Percentiles rank a stretch among this genome's conserved stretches.
Conservation (phyloP, 177 flowering plant genomes). For the Tripterygium wilfordii region DNA sequence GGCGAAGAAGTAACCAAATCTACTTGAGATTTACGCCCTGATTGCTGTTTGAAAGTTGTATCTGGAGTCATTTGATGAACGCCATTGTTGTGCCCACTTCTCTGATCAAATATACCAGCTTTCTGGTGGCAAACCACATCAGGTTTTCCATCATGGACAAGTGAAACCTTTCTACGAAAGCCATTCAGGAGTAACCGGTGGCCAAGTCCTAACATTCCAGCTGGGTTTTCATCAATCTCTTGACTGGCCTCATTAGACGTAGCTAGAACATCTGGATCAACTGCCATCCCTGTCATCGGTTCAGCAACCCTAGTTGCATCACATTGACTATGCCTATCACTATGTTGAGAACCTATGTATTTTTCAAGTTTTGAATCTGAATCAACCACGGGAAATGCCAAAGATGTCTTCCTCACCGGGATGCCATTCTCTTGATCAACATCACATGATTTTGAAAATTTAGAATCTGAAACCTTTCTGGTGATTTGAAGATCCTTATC, state of each 20-base stretch:
- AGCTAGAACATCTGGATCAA: slow-evolving; percentile 13
- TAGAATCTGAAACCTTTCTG: slow-evolving; percentile 4
- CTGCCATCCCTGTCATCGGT: slow-evolving; percentile 13
- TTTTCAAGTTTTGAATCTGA: slow-evolving; percentile 17
- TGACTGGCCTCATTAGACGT: slow-evolving; percentile 14
- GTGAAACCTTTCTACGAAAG: slow-evolving; percentile 32
- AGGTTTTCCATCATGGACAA: slow-evolving; percentile 17
- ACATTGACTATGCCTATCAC: slow-evolving; percentile 4
- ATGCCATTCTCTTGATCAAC: slow-evolving; percentile 20
- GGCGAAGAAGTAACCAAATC: slow-evolving; percentile 63
- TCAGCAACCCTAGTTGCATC: too few species aligned
- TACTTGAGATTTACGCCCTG: slow-evolving; percentile 25
- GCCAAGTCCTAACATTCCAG: slow-evolving; percentile 35
- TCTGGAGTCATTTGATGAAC: slow-evolving; percentile 17
- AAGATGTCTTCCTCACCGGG: too few species aligned
- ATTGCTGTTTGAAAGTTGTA: slow-evolving; percentile 15
- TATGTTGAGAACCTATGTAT: slow-evolving; percentile 12
- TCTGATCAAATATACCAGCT: slow-evolving; percentile 20
- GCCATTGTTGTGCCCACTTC: slow-evolving; percentile 7
- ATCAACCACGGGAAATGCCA: too few species aligned
- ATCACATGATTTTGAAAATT: slow-evolving; percentile 11
- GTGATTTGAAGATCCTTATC: neutral
- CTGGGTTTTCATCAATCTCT: slow-evolving; percentile 25
- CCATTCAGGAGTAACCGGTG: slow-evolving; percentile 36
- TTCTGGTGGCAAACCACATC: slow-evolving; percentile 15